Base-by-base conservation (phyloP, 331 rosid species). In the Erythrophleum ivorense region DNA sequence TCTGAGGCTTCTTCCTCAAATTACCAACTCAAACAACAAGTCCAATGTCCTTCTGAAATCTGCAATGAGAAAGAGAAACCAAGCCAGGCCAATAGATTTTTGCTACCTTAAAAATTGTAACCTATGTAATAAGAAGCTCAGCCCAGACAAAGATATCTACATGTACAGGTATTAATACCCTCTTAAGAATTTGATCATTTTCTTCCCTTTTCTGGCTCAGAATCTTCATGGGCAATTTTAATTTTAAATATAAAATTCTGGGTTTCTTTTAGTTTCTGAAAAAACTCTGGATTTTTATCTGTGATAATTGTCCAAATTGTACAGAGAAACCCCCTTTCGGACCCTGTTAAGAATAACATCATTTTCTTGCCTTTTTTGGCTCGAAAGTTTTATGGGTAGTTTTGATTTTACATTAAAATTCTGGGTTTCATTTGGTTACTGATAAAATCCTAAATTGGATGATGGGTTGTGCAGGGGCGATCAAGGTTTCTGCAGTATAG, bases 401-500 rank as follows among this genome's bases (percentile, higher is more conserved):
- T 36, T 34, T 64, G 6, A 64, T 34, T 64, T 2, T 36, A 0
- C 16, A 16, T 36, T 64, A 15, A 6, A 34, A 64, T 14, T 64
- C 24, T 36, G 45, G 43, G 71, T 21, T 13, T 52, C 45, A 18
- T 66, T 50, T 62, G 38, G 34, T 79, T 52, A 40, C 8, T 78
- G 24, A 57, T 60, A 36, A 33, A 41, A 77, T 43, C 46, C 15
- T 70, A 45, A 49, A 64, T 55, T 9, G 71, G 76, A 0, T 81
- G 46, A 21, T 40, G n/a, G 29, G 19, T 62, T 29, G 24, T 82
- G 87, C 93, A 95, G 98, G 71, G 97, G 98, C 7, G 93, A 95
- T 84, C 83, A 89, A 62, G 97, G 95, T 14, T 95, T 89, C 54
- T 95, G 98, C 84, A 92, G 97, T 57, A 14, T 83, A 57, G 90